These are phyloP conservation scores for Suillus hirtellus DNA, from an alignment of 768 basidiomycete species.

Conservation along the genomic window DNA sequence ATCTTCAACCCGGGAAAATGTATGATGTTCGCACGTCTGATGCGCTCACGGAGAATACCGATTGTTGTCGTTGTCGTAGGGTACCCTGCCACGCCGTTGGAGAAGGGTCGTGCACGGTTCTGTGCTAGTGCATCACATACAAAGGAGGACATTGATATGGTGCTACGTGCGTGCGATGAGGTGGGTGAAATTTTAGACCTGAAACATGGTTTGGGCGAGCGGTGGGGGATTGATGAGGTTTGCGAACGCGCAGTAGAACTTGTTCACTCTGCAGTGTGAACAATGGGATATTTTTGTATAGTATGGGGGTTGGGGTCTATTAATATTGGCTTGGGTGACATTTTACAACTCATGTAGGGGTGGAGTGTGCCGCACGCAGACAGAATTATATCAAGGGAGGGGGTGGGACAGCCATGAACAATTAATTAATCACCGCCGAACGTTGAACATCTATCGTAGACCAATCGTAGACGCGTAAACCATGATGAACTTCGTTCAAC, in stretches of 20 bases:
- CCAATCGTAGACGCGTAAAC: not conserved
- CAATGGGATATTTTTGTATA: not conserved
- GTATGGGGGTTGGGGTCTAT: not conserved
- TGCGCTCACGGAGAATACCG: conserved; percentile 63
- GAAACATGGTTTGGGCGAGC: conserved; percentile 72
- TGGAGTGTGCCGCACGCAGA: not conserved
- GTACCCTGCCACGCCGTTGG: conserved; percentile 88
- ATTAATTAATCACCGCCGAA: not conserved
- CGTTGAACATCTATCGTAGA: not conserved
- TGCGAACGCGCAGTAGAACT: conserved; percentile 73
- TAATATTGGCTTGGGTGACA: not conserved
- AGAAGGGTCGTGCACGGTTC: conserved; percentile 88
- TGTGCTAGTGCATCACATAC: conserved; percentile 95
- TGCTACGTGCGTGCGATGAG: conserved; percentile 88
- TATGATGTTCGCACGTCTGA: conserved; percentile 86
- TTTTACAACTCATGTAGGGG: not conserved
- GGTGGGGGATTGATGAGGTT: conserved; percentile 81
- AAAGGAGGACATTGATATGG: conserved; percentile 90
- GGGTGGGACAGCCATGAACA: not conserved
- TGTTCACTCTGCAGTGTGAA: conserved; percentile 41
- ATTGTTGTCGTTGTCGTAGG: conserved; percentile 90
- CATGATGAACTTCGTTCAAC: not conserved
- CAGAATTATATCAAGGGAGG: not conserved
- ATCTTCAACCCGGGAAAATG: conserved; percentile 95
- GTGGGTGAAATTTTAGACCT: conserved; percentile 88